phyloP scores from a whole-genome alignment of 208 protist genomes.

The Crithidia expoeki region DNA sequence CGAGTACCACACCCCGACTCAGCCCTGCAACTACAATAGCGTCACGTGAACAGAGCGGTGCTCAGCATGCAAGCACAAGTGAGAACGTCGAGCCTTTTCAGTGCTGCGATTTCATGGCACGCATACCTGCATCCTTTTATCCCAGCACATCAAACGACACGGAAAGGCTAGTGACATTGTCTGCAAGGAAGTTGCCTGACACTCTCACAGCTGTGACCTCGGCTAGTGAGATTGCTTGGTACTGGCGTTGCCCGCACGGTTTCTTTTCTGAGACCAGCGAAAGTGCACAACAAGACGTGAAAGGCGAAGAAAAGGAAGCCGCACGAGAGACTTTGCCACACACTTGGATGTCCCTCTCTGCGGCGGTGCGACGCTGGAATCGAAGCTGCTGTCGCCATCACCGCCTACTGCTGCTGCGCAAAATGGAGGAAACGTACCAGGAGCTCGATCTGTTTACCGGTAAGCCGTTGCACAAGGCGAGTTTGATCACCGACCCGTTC shows the following conservation, averaged over 20 bases:
- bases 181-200: neutral
- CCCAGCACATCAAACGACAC: neutral
- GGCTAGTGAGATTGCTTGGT: constrained; percentile 18
- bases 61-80: neutral
- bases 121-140: neutral
- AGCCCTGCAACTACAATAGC: neutral
- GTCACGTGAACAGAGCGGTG: neutral
- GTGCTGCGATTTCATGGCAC: constrained; percentile 31
- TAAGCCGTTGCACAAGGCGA: neutral
- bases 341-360: constrained; percentile 23
- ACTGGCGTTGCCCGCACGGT: constrained; percentile 23
- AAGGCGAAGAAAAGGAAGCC: neutral
- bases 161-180: neutral
- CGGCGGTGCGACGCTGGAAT: constrained; percentile 30
- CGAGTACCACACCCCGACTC: neutral
- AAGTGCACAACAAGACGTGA: neutral
- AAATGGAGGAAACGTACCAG: constrained; percentile 34
- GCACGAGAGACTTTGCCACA: neutral
- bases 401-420: constrained; percentile 35
- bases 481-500: neutral
- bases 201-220: neutral
- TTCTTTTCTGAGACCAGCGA: neutral
- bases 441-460: constrained; percentile 56
- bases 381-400: constrained; percentile 30
- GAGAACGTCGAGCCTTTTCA: neutral